Base-by-base conservation (phyloP, 2,329 filamentous ascomycete genomes). In the Cladosporium sp. region DNA sequence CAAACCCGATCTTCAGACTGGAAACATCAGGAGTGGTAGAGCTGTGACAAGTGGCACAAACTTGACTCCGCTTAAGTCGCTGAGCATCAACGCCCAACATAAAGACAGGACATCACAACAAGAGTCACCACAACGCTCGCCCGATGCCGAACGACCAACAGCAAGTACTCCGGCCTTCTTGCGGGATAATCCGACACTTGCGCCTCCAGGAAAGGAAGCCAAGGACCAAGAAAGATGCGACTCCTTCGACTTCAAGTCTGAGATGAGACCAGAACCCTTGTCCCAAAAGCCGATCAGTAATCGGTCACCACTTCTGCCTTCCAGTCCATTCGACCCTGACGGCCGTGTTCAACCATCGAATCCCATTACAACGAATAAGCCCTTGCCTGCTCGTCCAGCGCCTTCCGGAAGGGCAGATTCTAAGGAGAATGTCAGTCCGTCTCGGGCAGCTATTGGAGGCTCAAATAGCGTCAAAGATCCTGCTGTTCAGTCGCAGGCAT, bases 21-120 rank as follows among this genome's bases (percentile, higher is more conserved):
- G 63, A 66, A 34, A 36, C 64, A 30, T 69, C 66, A 32, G 69
- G 68, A 34, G 68, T 54, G 68, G 67, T 28, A 71, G 71, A 26
- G 59, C 69, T 26, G 71, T 73, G 18, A 72, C 71, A 10, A 71
- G 69, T 41, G 71, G 70, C n/a, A 73, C 70, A 5, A 66, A 66
- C 11, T 65, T 68, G n/a, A 73, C 72, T 1, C 71, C 74, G 14
- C 68, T 76, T 6, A 70, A 73, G 54, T 68, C 72, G 24, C 69
- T 75, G 32, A 73, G 68, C 59, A 69, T 73, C 59, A 76, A 76
- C 59, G 71, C 68, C 7, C 64, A 74, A 12, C 67, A 70, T 3
- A 69, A 68, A 24, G 69, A 66, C 34, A 54, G 38, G 32, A 34
- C 21, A 12, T 34, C 21, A 47, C 51, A 36, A n/a, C 51, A 41